Percentiles rank a stretch among this genome's conserved stretches.
These are phyloP conservation scores for grape (Vitis vinifera) DNA, from an alignment of 164 flowering plant species.

Conservation along the genomic window DNA sequence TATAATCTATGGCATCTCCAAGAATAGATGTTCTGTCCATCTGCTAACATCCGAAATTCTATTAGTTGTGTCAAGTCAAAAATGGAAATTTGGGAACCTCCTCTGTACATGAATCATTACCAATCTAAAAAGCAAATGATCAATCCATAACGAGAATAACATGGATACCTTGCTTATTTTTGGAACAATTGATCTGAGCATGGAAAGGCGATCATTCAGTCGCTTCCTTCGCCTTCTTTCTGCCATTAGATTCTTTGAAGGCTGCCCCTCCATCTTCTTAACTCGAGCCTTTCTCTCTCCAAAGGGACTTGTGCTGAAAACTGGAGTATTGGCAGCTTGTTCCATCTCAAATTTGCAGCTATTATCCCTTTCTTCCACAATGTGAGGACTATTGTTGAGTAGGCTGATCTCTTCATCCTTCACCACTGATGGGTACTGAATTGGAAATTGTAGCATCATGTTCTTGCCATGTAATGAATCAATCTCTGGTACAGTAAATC, in stretches of 20 bases:
- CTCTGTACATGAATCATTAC: too few relatives aligned
- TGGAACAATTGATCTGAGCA: constrained; percentile 92
- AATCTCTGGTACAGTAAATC: constrained; percentile 31
- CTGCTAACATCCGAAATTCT: constrained; percentile 27
- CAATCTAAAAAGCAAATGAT: too few relatives aligned
- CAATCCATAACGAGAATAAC: too few relatives aligned
- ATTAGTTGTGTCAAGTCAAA: too few relatives aligned
- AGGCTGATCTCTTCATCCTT: constrained; percentile 25
- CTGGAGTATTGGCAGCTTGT: constrained; percentile 21
- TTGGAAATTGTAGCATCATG: constrained; percentile 18
- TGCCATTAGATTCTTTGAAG: constrained; percentile 94
- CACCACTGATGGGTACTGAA: constrained; percentile 27
- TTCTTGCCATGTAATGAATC: constrained; percentile 22
- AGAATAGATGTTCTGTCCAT: constrained; percentile 97
- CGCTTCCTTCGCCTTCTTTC: constrained; percentile 88
- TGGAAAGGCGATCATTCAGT: constrained; percentile 83
- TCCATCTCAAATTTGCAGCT: constrained; percentile 33
- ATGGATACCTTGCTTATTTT: constrained; percentile 81
- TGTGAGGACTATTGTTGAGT: constrained; percentile 1
- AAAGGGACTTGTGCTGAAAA: constrained; percentile 23
- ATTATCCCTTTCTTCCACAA: constrained; percentile 18
- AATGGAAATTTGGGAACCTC: too few relatives aligned
- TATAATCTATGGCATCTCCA: constrained; percentile 87
- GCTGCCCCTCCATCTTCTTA: constrained; percentile 74
- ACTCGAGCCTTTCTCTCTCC: constrained; percentile 24